Base-by-base conservation (phyloP, 148 eudicot species). In the Dianthus caryophyllus region DNA sequence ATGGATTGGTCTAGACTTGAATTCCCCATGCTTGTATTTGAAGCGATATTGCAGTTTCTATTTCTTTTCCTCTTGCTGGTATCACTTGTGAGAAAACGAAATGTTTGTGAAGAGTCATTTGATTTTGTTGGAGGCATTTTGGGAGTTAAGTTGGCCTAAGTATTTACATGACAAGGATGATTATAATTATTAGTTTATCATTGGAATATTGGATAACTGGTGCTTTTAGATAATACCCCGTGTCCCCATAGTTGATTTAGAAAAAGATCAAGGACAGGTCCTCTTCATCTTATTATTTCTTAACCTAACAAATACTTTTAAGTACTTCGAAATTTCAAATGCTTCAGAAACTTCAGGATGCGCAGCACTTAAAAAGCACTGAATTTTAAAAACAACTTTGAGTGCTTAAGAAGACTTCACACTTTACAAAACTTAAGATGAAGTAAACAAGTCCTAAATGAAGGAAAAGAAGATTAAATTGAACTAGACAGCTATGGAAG, bases 131-230 rank as follows among this genome's bases (percentile, higher is more conserved):
- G 55, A 27, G 12, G 47, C 11, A 55, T 14, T 21, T 26, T 17
- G 57, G 38, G 61, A 38, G 38, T 67, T 41, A 41, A 41, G 44
- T 1, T 9, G 44, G 44, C 6, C 56, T 18, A 20, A 0, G 7
- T 51, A 4, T 51, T 33, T 59, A 56, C 36, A 56, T 31, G 22
- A 59, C 63, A 59, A 17, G 39, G 63, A 30, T 59, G 33, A 33
- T 29, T 31, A 31, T 30, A 59, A 30, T 5, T 59, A 56, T 26
- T 26, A 15, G 15, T 25, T 26, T 27, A 38, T 26, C 13, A 13
- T 56, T 56, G n/a, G 26, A 29, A 29, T 22, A 30, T 30, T 16
- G 20, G 41, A 31, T 58, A 15, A 17, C 13, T 33, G 21, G 10
- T 30, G 30, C 16, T 31, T 50, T 58, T 58, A 58, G 41, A 16